Evolutionary conservation across 805 yeast genomes (phyloP).

Genomic region (Metschnikowia chrysomelidarum): DNA sequence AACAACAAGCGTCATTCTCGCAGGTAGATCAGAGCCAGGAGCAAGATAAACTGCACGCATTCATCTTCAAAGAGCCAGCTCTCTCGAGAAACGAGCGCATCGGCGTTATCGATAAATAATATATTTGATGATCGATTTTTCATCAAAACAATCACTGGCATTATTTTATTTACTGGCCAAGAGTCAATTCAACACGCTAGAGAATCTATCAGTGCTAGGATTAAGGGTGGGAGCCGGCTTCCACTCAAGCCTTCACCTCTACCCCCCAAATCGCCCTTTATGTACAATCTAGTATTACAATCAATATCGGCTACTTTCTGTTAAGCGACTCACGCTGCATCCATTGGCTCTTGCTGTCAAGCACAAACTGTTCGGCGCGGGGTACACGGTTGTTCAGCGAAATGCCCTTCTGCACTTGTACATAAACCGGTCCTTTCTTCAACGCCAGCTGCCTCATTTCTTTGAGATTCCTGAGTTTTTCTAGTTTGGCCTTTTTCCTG

Average conservation of each 20-base stretch:
- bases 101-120: slow-evolving; percentile 12
- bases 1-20: slow-evolving; percentile 12
- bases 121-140: too few species aligned
- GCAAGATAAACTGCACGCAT: slow-evolving; percentile 15
- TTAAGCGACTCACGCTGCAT: slow-evolving; percentile 38
- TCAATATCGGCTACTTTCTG: slow-evolving; percentile 24
- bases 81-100: slow-evolving; percentile 18
- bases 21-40: slow-evolving; percentile 15
- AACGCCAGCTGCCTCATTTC: slow-evolving; percentile 25
- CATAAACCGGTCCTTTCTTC: slow-evolving; percentile 42
- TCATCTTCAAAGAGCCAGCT: slow-evolving; percentile 18
- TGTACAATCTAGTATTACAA: not conserved
- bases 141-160: too few species aligned
- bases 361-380: slow-evolving; percentile 31
- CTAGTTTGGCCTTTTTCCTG: slow-evolving; percentile 31
- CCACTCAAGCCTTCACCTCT: too few species aligned
- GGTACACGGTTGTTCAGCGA: slow-evolving; percentile 31
- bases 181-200: too few species aligned
- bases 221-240: not conserved
- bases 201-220: too few species aligned
- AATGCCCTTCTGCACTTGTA: slow-evolving; percentile 30
- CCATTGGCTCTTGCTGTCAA: slow-evolving; percentile 37
- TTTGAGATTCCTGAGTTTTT: slow-evolving; percentile 31
- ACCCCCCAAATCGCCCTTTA: not conserved
- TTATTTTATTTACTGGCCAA: too few species aligned